Conservation (phyloP, 1,284 basidiomycete genomes). For the Irpex sp. region DNA sequence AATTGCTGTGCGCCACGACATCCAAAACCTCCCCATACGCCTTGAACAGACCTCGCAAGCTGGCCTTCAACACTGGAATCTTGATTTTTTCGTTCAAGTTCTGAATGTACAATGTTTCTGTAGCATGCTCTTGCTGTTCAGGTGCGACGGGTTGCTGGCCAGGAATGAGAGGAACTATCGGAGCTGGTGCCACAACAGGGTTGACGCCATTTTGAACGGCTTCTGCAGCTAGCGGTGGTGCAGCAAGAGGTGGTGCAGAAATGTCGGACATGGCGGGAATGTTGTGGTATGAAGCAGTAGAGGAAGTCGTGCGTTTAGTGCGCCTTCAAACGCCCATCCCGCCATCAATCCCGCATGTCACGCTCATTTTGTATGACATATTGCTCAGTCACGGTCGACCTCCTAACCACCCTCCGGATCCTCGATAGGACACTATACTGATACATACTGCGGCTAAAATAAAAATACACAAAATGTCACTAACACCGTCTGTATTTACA, state of each 20-base stretch:
- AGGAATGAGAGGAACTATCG: constrained; percentile 21
- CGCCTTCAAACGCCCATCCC: neutral
- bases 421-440: no score
- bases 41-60: constrained; percentile 87
- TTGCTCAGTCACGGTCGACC: no score
- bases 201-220: constrained; percentile 34
- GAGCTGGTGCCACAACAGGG: constrained; percentile 25
- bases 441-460: no score
- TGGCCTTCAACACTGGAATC: constrained; percentile 87
- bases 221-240: constrained; percentile 26
- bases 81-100: constrained; percentile 98
- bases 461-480: no score
- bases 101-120: constrained; percentile 94
- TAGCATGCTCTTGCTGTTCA: constrained; percentile 44
- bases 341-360: neutral
- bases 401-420: no score
- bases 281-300: neutral
- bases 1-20: constrained; percentile 88
- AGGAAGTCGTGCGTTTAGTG: neutral
- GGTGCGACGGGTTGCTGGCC: constrained; percentile 13
- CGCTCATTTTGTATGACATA: neutral
- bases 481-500: no score
- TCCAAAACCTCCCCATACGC: constrained; percentile 90
- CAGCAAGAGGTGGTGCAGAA: constrained; percentile 28
- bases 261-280: constrained; percentile 35